Evolutionary conservation across 306 rosid species (phyloP), one percentile per base, ranked within the genome.

Genomic region (Potentilla sterilis): DNA sequence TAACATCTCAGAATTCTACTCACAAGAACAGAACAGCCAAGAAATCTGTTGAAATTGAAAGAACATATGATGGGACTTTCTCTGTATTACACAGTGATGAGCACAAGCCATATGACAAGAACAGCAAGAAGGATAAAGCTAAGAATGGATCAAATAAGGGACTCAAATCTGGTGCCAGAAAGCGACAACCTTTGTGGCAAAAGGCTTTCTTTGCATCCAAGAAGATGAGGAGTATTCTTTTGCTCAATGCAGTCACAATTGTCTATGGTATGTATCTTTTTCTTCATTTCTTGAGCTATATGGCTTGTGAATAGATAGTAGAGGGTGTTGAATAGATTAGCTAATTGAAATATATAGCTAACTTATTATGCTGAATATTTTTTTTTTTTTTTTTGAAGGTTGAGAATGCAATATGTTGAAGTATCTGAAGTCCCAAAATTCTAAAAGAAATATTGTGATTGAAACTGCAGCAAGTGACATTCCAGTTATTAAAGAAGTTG

Each of bases 401-500:
- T 28, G 28, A 28, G 28, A 28, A 28, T 28, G 28, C 1, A n/a
- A n/a, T 19, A 9, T 42, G 75, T 70, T 81, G 79, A 59, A 7
- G 19, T 55, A 65, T 35, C 61, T 55, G 61, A 55, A 21, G 32
- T 21, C 32, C 32, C 1, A 55, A 40, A 15, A 2, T 52, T 76
- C 42, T 9, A 34, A 57, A 28, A 57, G 18, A 1, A 12, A 49
- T 51, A 1, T 35, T 16, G n/a, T 67, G 38, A 14, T 61, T 70
- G 28, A 80, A 28, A 52, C 48, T 78, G 83, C 83, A 89, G 97
- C 97, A 70, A 89, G 97, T 86, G 89, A 85, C 70, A 86, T 89
- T 86, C 87, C 91, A 32, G 90, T 89, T 51, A 80, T 91, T 74
- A 91, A 91, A 81, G 94, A 87, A 80, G 97, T 86, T 55, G 90